A percentile compares a stretch with the other conserved stretches of the same genome.
Conservation (phyloP, 805 yeast genomes). For the Ogataea zsoltii region DNA sequence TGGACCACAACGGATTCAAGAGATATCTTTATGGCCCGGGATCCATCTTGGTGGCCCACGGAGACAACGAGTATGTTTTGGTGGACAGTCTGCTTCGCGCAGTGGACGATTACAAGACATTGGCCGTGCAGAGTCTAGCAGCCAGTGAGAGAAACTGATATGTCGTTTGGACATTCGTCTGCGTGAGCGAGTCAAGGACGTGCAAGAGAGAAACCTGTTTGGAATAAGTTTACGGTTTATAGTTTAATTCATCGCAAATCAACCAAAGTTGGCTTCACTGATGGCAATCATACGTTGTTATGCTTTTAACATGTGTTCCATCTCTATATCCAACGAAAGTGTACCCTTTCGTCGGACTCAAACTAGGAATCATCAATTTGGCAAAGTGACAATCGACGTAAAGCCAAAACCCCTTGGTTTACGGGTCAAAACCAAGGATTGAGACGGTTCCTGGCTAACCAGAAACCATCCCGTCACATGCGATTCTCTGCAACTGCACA, state of each 20-base stretch:
- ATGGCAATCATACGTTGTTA: too few species aligned
- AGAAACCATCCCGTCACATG: constrained; percentile 4
- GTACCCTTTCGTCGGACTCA: constrained; percentile 30
- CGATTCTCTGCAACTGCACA: not conserved
- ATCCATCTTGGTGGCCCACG: constrained; percentile 59
- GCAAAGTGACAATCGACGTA: constrained; percentile 18
- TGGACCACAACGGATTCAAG: constrained; percentile 36
- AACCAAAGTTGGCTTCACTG: too few species aligned
- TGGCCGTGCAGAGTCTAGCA: constrained; percentile 31
- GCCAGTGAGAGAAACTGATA: not conserved
- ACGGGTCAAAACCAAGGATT: constrained; percentile 2
- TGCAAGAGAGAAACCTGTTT: too few species aligned
- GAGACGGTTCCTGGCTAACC: not conserved
- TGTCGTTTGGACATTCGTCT: too few species aligned
- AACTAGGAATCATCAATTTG: constrained; percentile 27
- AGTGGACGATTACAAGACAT: constrained; percentile 52
- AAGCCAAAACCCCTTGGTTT: constrained; percentile 1
- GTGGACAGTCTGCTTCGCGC: constrained; percentile 48
- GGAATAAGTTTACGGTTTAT: too few species aligned
- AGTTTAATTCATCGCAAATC: too few species aligned
- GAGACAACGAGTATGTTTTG: constrained; percentile 54
- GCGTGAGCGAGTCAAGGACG: too few species aligned
- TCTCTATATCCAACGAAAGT: constrained; percentile 34
- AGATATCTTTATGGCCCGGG: constrained; percentile 71
- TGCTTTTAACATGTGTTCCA: constrained; percentile 23